Evolutionary conservation across 225 moss, liverwort and hornwort species (phyloP), one percentile per base, ranked within the genome.

Genomic region (Pleurozium schreberi): DNA sequence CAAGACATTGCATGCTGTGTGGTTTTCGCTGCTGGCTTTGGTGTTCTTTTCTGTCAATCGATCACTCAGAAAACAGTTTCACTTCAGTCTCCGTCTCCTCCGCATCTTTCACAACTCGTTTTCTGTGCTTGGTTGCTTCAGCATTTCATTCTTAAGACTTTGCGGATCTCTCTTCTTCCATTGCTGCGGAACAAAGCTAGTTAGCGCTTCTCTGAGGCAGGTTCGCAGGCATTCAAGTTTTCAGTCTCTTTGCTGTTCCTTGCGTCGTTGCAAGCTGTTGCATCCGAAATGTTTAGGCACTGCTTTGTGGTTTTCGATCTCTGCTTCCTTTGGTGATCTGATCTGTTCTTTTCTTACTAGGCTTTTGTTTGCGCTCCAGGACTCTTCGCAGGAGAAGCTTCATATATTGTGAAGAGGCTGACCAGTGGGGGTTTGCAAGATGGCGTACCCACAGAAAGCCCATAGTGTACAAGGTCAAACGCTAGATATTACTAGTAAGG

Each of bases 401-500:
- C 68, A 45, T 34, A 16, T 66, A n/a, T 47, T 18, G 47, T 47
- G 66, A 55, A 45, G 61, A 45, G 34, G 45, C n/a, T n/a, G n/a
- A n/a, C n/a, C n/a, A n/a, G n/a, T n/a, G n/a, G 28, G 68, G 49
- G 66, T 47, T 42, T 31, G 77, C 33, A 68, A 69, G 58, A 93
- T 93, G 93, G 91, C 91, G 85, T 79, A 80, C 69, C 80, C 80
- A 14, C 88, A 80, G 69, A 90, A 91, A 63, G 16, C 59, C 20
- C 83, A 74, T 2, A 86, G 76, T 80, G 90, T 91, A 8, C 93
- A 92, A 76, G 93, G 92, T 3, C 92, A 93, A 88, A 87, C 88
- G 43, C 89, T 92, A 53, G 93, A 92, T 80, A 30, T 92, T 33
- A 93, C 88, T n/a, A 86, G 92, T 92, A 87, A 83, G 87, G 33